Evolutionary conservation across 805 yeast species (phyloP), one percentile per base, ranked within the genome.

Genomic region (Teunomyces lycoperdinae): DNA sequence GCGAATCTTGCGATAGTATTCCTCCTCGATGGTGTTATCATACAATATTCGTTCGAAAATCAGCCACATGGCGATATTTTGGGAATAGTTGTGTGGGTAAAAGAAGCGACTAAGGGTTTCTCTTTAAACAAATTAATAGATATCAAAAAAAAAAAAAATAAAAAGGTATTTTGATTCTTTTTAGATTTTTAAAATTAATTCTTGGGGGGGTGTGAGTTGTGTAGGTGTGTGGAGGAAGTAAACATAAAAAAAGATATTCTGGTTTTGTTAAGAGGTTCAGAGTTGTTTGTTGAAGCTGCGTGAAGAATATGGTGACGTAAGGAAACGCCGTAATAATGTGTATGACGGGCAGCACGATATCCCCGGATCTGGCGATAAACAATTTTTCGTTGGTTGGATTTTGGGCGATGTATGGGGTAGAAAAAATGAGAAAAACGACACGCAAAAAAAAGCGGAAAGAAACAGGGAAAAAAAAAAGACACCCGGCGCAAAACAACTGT

Each of bases 11-110:
- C 62, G 58, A 53, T 63, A 62, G 49, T 66, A 61, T 47, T 69
- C 74, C 50, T 68, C 73, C 50, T 67, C 67, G 43, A 66, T 52
- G 39, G 71, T 62, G 44, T 60, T 58, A 47, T 69, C 71, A 53
- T 67, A 67, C 43, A 72, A 61, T 43, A 71, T 50, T 43, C 56
- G 56, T 50, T 58, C 63, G 27, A 60, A 49, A 30, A 48, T 27
- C 38, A 26, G 31, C 50, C 50, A 53, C 41, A 52, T 34, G 32
- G n/a, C 14, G 3, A 6, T 16, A 6, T n/a, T 34, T 13, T 10
- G 43, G 41, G 28, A 10, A 30, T 24, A 35, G 13, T 20, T 20
- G 9, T n/a, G 13, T 11, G 9, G 16, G n/a, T 35, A 14, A n/a
- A 11, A 24, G 41, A 28, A n/a, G 41, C 28, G 38, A 31, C n/a